Evolutionary conservation across 2,329 filamentous ascomycete genomes (phyloP), one percentile per base, ranked within the genome.

Genomic region (Aotearoamyces nothofagi): DNA sequence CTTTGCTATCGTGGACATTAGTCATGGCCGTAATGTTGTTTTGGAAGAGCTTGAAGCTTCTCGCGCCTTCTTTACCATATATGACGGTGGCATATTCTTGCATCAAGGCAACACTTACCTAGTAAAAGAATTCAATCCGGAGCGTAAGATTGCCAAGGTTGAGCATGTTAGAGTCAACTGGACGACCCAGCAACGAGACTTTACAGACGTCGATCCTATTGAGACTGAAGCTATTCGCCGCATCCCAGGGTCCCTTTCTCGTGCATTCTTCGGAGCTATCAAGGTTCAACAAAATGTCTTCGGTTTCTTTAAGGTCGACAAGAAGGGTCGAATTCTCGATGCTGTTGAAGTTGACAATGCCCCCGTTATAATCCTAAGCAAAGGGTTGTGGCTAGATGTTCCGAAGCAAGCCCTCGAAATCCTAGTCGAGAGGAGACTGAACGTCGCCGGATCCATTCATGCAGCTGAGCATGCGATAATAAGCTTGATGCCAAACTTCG

Each of bases 251-350:
- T 77, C 72, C 0, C 53, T 61, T 3, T 78, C 67, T 0, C 67
- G 72, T 35, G 87, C 86, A 1, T 96, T 82, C 54, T 86, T 82
- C 47, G 90, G 90, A 19, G 60, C 70, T 0, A 87, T 98, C 48
- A 77, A 78, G 43, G 86, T 96, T 44, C 71, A 78, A 38, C 78
- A 87, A 40, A 77, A 81, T 16, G 84, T 98, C 2, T 96, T 92
- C 50, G 90, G 90, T 2, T 98, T 90, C 58, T 96, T 94, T 66
- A 96, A 96, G 50, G 60, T 94, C n/a, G 86, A 96, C 53, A 78
- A 77, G 47, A 77, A 73, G 40, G 70, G 78, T 2, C 73, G 82
- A 2, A 81, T 96, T 33, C 67, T 96, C 9, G 90, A 98, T 49
- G 87, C 87, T 3, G 78, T 96, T 0, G 71, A 87, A 34, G 84